Percentiles rank a stretch among this genome's conserved stretches.
These are phyloP conservation scores for Marasmius oreades DNA, from an alignment of 1,284 basidiomycete species.

Conservation along the genomic window DNA sequence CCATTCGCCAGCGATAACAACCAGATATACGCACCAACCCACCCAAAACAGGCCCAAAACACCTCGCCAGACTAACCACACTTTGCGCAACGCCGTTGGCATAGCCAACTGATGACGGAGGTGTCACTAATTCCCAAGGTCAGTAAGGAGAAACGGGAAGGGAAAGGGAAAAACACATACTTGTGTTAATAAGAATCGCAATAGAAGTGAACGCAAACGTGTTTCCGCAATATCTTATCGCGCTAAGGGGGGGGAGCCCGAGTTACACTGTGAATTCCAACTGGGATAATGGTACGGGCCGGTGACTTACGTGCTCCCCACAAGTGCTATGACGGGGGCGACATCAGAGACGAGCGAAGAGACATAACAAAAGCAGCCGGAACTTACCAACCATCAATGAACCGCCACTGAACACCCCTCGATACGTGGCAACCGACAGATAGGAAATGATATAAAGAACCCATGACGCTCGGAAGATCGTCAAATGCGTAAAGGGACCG, in stretches of 20 bases:
- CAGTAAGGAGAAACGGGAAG: slow-evolving; percentile 8
- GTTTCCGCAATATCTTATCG: slow-evolving; percentile 69
- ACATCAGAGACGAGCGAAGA: background rate
- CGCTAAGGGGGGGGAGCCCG: slow-evolving; percentile 35
- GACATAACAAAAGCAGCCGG: slow-evolving; percentile 2
- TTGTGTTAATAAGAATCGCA: slow-evolving; percentile 79
- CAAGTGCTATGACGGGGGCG: slow-evolving; percentile 38
- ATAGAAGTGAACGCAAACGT: slow-evolving; percentile 79
- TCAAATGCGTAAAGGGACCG: slow-evolving; percentile 70
- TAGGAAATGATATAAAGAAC: background rate
- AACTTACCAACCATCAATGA: slow-evolving; percentile 26
- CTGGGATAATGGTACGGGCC: background rate
- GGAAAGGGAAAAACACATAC: slow-evolving; percentile 35
- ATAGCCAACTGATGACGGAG: slow-evolving; percentile 68
- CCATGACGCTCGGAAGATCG: background rate
- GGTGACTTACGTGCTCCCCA: slow-evolving; percentile 74
- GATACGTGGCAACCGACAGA: background rate
- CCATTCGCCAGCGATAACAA: background rate
- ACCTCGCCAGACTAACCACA: slow-evolving; percentile 77
- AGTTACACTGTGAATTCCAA: slow-evolving; percentile 10
- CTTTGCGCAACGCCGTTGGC: slow-evolving; percentile 83
- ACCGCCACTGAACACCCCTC: background rate
- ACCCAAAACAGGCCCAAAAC: slow-evolving; percentile 73
- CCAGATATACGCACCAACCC: slow-evolving; percentile 53
- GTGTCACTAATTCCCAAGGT: slow-evolving; percentile 55